These are phyloP conservation scores for Backusella australiensis DNA, from an alignment of 192 early-diverging fungal species.

Conservation along the genomic window DNA sequence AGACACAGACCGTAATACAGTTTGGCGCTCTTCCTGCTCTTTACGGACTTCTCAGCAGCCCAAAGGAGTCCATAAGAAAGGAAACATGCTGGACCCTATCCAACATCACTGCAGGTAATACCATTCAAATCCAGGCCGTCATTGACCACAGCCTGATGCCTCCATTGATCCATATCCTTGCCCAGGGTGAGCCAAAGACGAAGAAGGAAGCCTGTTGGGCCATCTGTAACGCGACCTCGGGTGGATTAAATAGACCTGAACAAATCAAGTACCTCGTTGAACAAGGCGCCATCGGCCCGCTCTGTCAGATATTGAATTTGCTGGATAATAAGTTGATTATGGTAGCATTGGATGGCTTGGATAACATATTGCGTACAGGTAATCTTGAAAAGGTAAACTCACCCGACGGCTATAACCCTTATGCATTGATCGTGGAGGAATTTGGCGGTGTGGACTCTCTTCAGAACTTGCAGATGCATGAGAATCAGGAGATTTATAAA, in stretches of 20 bases:
- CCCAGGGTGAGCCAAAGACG: constrained; percentile 28
- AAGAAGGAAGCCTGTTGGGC: constrained; percentile 47
- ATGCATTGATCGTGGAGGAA: constrained; percentile 36
- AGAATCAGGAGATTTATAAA: constrained; percentile 38
- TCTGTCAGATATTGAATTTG: constrained; percentile 37
- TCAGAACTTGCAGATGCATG: constrained; percentile 34
- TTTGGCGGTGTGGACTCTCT: constrained; percentile 40
- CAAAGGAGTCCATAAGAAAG: constrained; percentile 28
- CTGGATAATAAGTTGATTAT: constrained; percentile 34
- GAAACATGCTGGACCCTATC: constrained; percentile 48
- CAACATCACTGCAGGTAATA: constrained; percentile 41
- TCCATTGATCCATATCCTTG: constrained; percentile 30
- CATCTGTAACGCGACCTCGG: constrained; percentile 34
- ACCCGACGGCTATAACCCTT: constrained; percentile 24
- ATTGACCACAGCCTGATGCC: constrained; percentile 37
- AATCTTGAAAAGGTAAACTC: constrained; percentile 19
- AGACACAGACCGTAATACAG: constrained; percentile 66
- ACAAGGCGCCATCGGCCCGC: constrained; percentile 31
- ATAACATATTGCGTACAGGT: constrained; percentile 35
- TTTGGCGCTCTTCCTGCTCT: constrained; percentile 52
- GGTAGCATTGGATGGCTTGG: constrained; percentile 33
- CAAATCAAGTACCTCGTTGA: constrained; percentile 32
- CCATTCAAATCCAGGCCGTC: constrained; percentile 36
- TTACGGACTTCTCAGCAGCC: constrained; percentile 37
- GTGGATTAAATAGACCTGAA: constrained; percentile 14